phyloP scores from a whole-genome alignment of 345 rosid species.

The Acer negundo region DNA sequence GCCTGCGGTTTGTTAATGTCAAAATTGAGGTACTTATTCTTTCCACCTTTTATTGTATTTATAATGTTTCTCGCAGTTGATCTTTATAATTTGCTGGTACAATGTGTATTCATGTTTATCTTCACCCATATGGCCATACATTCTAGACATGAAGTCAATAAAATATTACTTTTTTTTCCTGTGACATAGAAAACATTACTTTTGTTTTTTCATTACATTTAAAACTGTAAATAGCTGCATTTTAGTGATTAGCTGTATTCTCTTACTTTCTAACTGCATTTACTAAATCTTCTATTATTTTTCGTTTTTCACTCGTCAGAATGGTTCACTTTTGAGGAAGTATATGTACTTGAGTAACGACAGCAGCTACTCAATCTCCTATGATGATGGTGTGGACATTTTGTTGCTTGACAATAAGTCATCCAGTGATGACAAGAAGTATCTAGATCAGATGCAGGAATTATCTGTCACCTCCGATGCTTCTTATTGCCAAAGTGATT shows the following conservation, averaged over 20 bases:
- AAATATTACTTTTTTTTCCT: no score
- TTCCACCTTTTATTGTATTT: conserved; percentile 21
- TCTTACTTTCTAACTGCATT: neutral
- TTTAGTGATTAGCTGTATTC: conserved; percentile 9
- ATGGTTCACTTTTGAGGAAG: conserved; percentile 82
- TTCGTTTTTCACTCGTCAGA: conserved; percentile 51
- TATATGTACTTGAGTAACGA: conserved; percentile 84
- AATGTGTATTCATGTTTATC: conserved; percentile 1
- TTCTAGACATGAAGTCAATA: neutral
- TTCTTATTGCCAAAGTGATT: conserved; percentile 42
- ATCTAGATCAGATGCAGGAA: conserved; percentile 37
- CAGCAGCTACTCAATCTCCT: conserved; percentile 82
- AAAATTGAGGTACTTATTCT: conserved; percentile 73
- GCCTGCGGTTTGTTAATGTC: conserved; percentile 82
- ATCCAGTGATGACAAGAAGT: conserved; percentile 46
- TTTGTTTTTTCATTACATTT: neutral
- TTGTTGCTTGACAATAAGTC: conserved; percentile 54
- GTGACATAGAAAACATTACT: neutral
- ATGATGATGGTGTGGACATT: conserved; percentile 86
- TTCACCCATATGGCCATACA: neutral
- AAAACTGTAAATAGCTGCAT: neutral
- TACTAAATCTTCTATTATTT: neutral
- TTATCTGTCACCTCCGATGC: conserved; percentile 38
- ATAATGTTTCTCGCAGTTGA: conserved; percentile 2
- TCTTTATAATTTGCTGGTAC: neutral